phyloP scores from a whole-genome alignment of 495 filamentous ascomycete genomes.

The Penicillium steckii region DNA sequence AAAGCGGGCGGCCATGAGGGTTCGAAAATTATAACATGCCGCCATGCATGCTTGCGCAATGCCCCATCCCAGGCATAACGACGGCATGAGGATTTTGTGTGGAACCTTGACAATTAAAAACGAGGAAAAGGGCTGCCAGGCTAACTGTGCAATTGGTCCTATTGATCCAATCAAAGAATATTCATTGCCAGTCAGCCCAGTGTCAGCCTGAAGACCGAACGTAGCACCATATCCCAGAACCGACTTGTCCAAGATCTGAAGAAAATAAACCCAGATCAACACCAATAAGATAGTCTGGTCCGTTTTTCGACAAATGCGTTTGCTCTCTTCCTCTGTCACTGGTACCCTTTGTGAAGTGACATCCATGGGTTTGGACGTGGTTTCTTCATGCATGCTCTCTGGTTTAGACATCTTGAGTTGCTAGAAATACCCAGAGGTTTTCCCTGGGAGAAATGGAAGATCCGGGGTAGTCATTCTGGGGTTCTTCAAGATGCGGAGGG shows the following conservation, averaged over 20 bases:
- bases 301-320: conserved; percentile 59
- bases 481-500: neutral
- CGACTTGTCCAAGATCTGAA: conserved; percentile 64
- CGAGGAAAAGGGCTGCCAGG: conserved; percentile 65
- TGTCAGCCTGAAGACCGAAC: conserved; percentile 58
- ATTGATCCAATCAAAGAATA: conserved; percentile 64
- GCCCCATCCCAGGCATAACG: conserved; percentile 54
- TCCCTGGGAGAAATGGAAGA: neutral
- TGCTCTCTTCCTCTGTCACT: conserved; percentile 51
- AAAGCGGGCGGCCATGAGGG: conserved; percentile 46
- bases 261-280: conserved; percentile 64
- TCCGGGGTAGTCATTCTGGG: neutral
- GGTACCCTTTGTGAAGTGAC: conserved; percentile 26
- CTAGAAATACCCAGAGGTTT: no score
- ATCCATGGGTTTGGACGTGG: neutral
- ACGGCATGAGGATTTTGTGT: conserved; percentile 62
- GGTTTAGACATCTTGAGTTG: conserved; percentile 20
- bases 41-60: conserved; percentile 47
- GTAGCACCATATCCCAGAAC: conserved; percentile 63
- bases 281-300: conserved; percentile 57
- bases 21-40: conserved; percentile 38
- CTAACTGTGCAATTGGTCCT: conserved; percentile 61
- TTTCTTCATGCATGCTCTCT: conserved; percentile 16
- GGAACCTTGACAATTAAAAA: conserved; percentile 65
- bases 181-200: conserved; percentile 53